phyloP scores from a whole-genome alignment of 192 early-diverging fungal species.

The Backusella luteola region DNA sequence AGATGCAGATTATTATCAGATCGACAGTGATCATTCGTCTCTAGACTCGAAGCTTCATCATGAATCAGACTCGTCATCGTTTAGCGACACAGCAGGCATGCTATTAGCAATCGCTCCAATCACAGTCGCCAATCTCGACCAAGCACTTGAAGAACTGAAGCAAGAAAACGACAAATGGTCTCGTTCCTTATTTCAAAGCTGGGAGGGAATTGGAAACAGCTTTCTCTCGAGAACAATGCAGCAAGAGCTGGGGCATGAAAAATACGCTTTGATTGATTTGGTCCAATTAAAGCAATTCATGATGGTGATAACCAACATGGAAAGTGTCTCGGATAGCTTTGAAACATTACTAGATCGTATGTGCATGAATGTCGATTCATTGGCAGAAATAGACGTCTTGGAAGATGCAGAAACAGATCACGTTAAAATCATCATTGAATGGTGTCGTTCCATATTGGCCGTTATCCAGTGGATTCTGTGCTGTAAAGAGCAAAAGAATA shows the following conservation, averaged over 20 bases:
- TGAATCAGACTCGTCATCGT: neutral
- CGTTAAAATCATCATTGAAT: slow-evolving; percentile 10
- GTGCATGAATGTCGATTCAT: slow-evolving; percentile 1
- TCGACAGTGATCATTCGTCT: slow-evolving; percentile 2
- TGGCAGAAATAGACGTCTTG: neutral
- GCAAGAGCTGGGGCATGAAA: neutral
- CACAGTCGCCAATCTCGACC: neutral
- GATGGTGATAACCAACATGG: neutral
- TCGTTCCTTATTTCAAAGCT: slow-evolving; percentile 16
- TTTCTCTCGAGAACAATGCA: neutral
- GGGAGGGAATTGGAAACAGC: slow-evolving; percentile 23
- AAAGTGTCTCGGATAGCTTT: slow-evolving; percentile 7
- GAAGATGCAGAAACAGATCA: neutral
- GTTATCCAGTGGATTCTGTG: neutral
- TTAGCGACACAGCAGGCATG: neutral
- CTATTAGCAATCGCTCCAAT: slow-evolving; percentile 7
- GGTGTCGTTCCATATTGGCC: slow-evolving; percentile 1
- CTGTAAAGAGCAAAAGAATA: neutral
- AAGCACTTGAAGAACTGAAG: neutral
- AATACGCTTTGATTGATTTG: slow-evolving; percentile 1
- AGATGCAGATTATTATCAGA: slow-evolving; percentile 15
- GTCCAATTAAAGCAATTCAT: neutral
- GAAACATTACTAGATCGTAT: slow-evolving; percentile 17
- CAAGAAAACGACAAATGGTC: slow-evolving; percentile 11
- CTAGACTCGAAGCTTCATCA: neutral